Evolutionary conservation across 2,329 filamentous ascomycete genomes (phyloP), one percentile per base, ranked within the genome.

Genomic region (Fusarium sulawesiense): DNA sequence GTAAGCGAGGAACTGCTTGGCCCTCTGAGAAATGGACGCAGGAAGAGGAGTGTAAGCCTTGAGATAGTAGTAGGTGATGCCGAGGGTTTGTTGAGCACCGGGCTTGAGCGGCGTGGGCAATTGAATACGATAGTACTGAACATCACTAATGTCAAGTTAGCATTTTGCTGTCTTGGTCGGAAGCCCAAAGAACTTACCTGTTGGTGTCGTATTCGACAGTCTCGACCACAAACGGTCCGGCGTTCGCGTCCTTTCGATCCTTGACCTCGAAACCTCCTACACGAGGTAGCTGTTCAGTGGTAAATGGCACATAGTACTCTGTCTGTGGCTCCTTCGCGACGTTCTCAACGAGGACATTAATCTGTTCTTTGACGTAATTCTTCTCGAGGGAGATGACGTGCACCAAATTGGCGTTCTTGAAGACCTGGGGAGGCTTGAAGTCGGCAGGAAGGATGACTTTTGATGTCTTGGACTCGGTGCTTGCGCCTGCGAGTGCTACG

Each of bases 321-420:
- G 89, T 88, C 78, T 98, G 94, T 20, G 94, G 87, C 72, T 91
- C 84, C 66, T 87, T 86, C 76, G 91, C 93, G 72, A 92, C 85
- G 80, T 99, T 99, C 84, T 98, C 92, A 69, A 99, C 89, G 54
- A 97, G 86, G n/a, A 97, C 91, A 82, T 98, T 98, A 85, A 98
- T 89, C 16, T 91, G 92, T 82, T 98, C 95, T 78, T 94, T 91
- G 58, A 91, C 90, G 77, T 96, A 98, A 73, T 90, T 92, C 86
- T 98, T 98, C 82, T 98, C 95, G 62, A 98, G 83, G 73, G 97
- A 97, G 77, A 97, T 91, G 70, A 92, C 91, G 76, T 96, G 92
- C 54, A 98, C 92, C 30, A 98, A 82, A 80, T 99, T 98, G 81
- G 87, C 87, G 82, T 99, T 98, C 83, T 94, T 93, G 85, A 97